phyloP scores from a whole-genome alignment of 768 basidiomycete genomes.

The Porpolomopsis calyptriformis region DNA sequence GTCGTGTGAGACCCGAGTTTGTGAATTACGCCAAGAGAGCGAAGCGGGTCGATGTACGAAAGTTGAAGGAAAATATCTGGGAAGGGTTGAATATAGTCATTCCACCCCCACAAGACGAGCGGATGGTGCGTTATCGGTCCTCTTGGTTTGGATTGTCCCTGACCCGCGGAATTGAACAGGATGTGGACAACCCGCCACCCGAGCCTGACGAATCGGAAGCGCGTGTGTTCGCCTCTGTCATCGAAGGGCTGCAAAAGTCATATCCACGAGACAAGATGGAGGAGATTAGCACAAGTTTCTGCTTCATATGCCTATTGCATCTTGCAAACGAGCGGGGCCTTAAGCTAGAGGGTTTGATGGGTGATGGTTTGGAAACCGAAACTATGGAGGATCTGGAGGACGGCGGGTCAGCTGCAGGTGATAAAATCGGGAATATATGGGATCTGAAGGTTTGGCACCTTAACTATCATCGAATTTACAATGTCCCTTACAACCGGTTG shows the following conservation, averaged over 20 bases:
- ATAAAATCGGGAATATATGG: constrained; percentile 65
- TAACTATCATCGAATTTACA: too few species aligned
- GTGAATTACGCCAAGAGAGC: constrained; percentile 94
- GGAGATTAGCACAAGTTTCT: constrained; percentile 98
- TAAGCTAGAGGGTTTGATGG: constrained; percentile 50
- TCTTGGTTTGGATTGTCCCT: neutral
- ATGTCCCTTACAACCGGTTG: constrained; percentile 1
- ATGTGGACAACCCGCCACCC: constrained; percentile 36
- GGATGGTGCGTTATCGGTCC: constrained; percentile 38
- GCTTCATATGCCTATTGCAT: constrained; percentile 95
- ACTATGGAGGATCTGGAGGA: constrained; percentile 26
- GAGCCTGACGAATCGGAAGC: constrained; percentile 57
- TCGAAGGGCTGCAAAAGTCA: constrained; percentile 64
- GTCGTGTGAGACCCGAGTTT: constrained; percentile 74
- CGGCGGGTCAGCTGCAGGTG: constrained; percentile 16
- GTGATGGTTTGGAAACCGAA: constrained; percentile 20
- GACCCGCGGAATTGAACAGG: constrained; percentile 25
- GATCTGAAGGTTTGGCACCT: constrained; percentile 46
- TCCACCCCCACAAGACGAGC: constrained; percentile 29
- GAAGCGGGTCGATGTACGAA: constrained; percentile 92
- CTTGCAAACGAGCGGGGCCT: constrained; percentile 94
- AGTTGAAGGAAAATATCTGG: constrained; percentile 98
- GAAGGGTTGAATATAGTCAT: constrained; percentile 75
- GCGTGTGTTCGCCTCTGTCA: constrained; percentile 69
- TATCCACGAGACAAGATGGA: constrained; percentile 94